A percentile compares a stretch with the other conserved stretches of the same genome.
These are phyloP conservation scores for Ceratocystis papillata DNA, from an alignment of 2,329 filamentous ascomycete species.

Conservation along the genomic window DNA sequence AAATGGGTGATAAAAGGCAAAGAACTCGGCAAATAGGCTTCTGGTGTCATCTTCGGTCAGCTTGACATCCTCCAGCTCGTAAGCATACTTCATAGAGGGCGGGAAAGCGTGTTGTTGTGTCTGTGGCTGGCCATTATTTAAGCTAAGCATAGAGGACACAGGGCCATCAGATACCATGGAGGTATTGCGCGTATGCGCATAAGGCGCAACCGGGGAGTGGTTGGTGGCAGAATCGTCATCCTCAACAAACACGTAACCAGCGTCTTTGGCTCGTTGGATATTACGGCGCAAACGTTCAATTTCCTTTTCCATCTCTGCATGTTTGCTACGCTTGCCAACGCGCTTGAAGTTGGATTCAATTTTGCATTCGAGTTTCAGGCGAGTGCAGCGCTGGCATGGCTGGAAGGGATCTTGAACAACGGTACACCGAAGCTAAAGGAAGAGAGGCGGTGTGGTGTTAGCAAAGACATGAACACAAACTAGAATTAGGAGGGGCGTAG, in stretches of 20 bases:
- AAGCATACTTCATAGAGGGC: slow-evolving; percentile 38
- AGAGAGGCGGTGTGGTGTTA: slow-evolving; percentile 9
- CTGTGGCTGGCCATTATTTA: slow-evolving; percentile 55
- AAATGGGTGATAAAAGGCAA: slow-evolving; percentile 64
- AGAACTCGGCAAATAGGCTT: slow-evolving; percentile 63
- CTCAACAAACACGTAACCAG: slow-evolving; percentile 46
- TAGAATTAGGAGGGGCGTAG: neutral
- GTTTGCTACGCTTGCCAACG: slow-evolving; percentile 68
- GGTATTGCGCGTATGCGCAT: slow-evolving; percentile 47
- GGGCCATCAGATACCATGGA: slow-evolving; percentile 59
- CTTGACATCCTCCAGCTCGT: slow-evolving; percentile 53
- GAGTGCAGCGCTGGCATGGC: slow-evolving; percentile 65
- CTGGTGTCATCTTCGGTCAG: slow-evolving; percentile 53
- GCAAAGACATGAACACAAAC: neutral
- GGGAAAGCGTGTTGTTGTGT: slow-evolving; percentile 35
- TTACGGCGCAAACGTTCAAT: slow-evolving; percentile 57
- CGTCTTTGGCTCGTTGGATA: slow-evolving; percentile 48
- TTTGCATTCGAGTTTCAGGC: slow-evolving; percentile 70
- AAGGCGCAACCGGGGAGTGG: slow-evolving; percentile 30
- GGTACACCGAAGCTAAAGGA: slow-evolving; percentile 62
- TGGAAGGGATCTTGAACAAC: slow-evolving; percentile 71
- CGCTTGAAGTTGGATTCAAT: slow-evolving; percentile 84
- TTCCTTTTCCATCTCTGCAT: slow-evolving; percentile 78
- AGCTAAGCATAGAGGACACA: slow-evolving; percentile 54
- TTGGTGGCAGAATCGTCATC: slow-evolving; percentile 45